These are phyloP conservation scores for Calycina herbarum DNA, from an alignment of 2,329 filamentous ascomycete genomes.

Conservation along the genomic window DNA sequence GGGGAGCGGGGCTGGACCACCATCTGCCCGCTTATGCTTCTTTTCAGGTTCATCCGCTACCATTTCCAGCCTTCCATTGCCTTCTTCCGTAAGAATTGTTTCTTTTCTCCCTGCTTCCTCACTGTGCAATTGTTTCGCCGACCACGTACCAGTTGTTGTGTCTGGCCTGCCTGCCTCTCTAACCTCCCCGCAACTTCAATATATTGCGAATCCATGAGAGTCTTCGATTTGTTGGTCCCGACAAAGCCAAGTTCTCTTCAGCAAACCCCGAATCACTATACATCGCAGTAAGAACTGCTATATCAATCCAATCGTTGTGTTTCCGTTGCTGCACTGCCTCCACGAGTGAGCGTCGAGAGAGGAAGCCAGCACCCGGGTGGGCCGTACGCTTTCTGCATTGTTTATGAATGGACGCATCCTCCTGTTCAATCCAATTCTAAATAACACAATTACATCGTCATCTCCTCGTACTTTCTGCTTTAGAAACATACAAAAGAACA, in stretches of 20 bases:
- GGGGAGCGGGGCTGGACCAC: not conserved
- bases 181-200: not conserved
- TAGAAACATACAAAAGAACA: not conserved
- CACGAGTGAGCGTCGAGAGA: not conserved
- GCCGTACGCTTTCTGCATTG: not conserved
- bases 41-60: not conserved
- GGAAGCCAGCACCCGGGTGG: not conserved
- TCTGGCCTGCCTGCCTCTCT: not conserved
- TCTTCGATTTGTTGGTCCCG: not conserved
- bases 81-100: not conserved
- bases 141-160: not conserved
- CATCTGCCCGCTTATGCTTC: not conserved
- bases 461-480: not conserved
- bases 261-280: not conserved
- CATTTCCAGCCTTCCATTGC: not conserved
- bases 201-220: not conserved
- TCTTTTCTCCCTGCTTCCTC: not conserved
- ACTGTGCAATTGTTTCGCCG: not conserved
- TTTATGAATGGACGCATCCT: not conserved
- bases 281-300: not conserved
- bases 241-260: not conserved
- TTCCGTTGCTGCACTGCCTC: constrained; percentile 5
- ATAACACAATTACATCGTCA: not conserved
- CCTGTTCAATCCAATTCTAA: not conserved
- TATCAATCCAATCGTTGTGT: not conserved